Evolutionary conservation across 2,329 filamentous ascomycete genomes (phyloP).

Genomic region (Davidsoniella neocaledoniae): DNA sequence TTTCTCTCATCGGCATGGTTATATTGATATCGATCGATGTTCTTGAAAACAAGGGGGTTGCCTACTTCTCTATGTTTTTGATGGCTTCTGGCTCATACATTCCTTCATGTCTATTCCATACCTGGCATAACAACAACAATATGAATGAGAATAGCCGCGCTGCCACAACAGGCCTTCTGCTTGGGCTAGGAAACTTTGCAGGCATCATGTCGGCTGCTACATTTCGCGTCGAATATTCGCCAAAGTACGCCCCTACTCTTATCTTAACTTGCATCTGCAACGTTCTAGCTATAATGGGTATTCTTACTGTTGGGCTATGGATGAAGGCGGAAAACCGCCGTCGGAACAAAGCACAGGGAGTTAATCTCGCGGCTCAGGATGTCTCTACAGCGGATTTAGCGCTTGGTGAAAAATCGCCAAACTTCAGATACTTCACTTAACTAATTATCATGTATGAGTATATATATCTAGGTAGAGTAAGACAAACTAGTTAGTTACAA

Average conservation of each 20-base stretch:
- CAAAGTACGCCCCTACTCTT: constrained; percentile 30
- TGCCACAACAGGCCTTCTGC: constrained; percentile 21
- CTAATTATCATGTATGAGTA: no score
- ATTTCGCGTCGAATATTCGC: constrained; percentile 30
- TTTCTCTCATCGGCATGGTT: constrained; percentile 27
- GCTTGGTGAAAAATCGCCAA: constrained; percentile 22
- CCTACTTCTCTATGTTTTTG: constrained; percentile 34
- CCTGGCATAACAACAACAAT: constrained; percentile 37
- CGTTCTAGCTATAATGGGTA: constrained; percentile 24
- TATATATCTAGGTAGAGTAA: no score
- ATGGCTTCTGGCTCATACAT: constrained; percentile 29
- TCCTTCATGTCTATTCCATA: constrained; percentile 28
- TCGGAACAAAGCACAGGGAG: constrained; percentile 23
- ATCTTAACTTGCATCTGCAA: constrained; percentile 25
- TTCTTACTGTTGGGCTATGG: constrained; percentile 24
- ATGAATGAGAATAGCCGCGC: constrained; percentile 25
- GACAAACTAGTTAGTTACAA: no score
- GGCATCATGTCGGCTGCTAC: constrained; percentile 29
- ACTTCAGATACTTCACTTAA: constrained; percentile 22
- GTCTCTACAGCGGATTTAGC: constrained; percentile 23
- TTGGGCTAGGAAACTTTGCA: constrained; percentile 31
- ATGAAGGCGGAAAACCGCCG: constrained; percentile 28
- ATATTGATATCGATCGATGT: constrained; percentile 28
- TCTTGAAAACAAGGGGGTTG: constrained; percentile 23
- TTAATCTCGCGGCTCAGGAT: constrained; percentile 21